Evolutionary conservation across 2,329 filamentous ascomycete species (phyloP), one percentile per base, ranked within the genome.

Genomic region (Grosmannia clavigera): DNA sequence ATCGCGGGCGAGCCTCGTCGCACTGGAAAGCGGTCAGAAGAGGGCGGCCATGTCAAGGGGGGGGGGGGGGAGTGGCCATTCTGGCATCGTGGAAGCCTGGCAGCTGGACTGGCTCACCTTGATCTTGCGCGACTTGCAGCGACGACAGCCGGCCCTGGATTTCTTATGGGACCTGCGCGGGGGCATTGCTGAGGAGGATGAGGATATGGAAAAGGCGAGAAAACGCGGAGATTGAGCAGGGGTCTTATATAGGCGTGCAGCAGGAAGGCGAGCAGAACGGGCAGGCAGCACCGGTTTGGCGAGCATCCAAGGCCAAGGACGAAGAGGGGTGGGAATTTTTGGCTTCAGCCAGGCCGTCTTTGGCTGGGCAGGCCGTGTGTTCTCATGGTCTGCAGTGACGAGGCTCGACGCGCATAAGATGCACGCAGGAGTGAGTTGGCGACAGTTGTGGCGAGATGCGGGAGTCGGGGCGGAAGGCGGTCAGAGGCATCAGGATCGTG

Each of bases 161-260:
- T 87, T 88, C 69, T 85, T 87, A 71, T 88, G 85, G 51, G 84
- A 85, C 69, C 83, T 77, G 67, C 84, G 76, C 35, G 84, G 83
- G 62, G 84, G 81, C 83, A 86, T 86, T 55, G 63, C 70, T 25
- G 43, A 31, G 35, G 29, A 27, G 31, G 54, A 19, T 22, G 35
- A 19, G 25, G 31, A 33, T 31, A 38, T 63, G 57, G 33, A 27
- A 25, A 27, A 19, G 43, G 33, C 6, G 6, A 9, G 7, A 35
- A 35, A 35, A 33, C 46, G 48, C 11, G 3, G 31, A 35, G 33
- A 9, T 35, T 35, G 33, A 11, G 33, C 33, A 35, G 6, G 33
- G 2, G 33, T 35, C 33, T 35, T 35, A 35, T 35, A 35, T 35
- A 35, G 38, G 5, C 38, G 38, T 3, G 38, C 38, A 40, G 38